phyloP scores from a whole-genome alignment of 441 rosid genomes.

The Erodium moschatum region DNA sequence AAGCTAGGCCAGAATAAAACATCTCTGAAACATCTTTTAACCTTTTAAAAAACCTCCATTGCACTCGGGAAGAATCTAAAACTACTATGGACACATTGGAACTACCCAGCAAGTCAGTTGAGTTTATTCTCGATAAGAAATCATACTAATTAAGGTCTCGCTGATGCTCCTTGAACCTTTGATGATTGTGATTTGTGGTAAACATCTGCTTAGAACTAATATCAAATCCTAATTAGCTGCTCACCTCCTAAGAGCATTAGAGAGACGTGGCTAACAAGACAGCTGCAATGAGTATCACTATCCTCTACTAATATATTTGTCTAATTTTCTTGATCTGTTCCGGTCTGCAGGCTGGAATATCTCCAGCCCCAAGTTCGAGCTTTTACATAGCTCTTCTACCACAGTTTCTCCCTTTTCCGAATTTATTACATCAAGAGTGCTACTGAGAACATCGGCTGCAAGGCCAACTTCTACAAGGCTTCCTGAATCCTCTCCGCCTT shows the following conservation, averaged over 20 bases:
- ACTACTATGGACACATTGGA: too few relatives aligned
- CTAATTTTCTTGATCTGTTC: slow-evolving; percentile 57
- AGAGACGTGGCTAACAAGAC: neutral
- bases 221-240: neutral
- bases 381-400: slow-evolving; percentile 39
- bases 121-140: too few relatives aligned
- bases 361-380: slow-evolving; percentile 62
- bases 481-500: slow-evolving; percentile 73
- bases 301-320: slow-evolving; percentile 41
- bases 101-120: too few relatives aligned
- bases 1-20: too few relatives aligned
- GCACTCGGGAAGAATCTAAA: too few relatives aligned
- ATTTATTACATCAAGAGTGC: slow-evolving; percentile 53
- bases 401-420: slow-evolving; percentile 52
- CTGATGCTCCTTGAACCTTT: too few relatives aligned
- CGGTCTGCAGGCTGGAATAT: slow-evolving; percentile 62
- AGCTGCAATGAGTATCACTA: slow-evolving; percentile 33
- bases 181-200: neutral
- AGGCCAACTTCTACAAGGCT: slow-evolving; percentile 51
- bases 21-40: too few relatives aligned
- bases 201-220: neutral
- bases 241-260: neutral
- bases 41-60: too few relatives aligned
- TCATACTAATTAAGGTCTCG: too few relatives aligned
- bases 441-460: slow-evolving; percentile 79